Conservation (phyloP, 768 basidiomycete genomes). For the Boletus rex-veris region DNA sequence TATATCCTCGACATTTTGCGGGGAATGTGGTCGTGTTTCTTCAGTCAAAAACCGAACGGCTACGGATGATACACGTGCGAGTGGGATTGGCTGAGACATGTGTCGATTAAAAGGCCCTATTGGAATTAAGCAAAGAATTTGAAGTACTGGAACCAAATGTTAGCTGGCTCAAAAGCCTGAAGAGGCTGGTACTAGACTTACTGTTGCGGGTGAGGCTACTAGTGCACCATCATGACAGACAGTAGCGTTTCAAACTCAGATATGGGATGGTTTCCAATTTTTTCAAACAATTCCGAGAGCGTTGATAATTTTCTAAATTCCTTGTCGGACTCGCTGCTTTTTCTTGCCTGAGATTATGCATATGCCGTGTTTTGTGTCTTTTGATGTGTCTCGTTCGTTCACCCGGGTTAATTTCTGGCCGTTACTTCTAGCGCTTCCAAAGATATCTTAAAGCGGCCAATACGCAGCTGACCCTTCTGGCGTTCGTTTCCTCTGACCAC, state of each 20-base stretch:
- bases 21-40: constrained; percentile 32
- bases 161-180: too few relatives aligned
- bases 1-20: constrained; percentile 36
- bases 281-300: too few relatives aligned
- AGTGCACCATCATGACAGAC: too few relatives aligned
- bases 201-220: too few relatives aligned
- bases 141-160: neutral
- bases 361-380: neutral
- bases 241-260: too few relatives aligned
- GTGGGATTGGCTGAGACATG: constrained; percentile 33
- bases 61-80: constrained; percentile 22
- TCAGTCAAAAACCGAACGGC: constrained; percentile 43
- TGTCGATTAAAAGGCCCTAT: neutral
- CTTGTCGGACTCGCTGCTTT: neutral
- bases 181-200: too few relatives aligned
- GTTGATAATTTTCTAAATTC: neutral
- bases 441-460: neutral
- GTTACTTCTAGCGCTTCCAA: neutral
- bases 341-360: neutral
- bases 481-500: neutral
- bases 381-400: neutral
- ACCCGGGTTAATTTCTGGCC: neutral
- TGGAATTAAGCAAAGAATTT: neutral
- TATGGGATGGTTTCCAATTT: too few relatives aligned
- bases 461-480: neutral